phyloP scores from a whole-genome alignment of 176 grass and related monocot genomes.

The Dendrocalamus sinicus region DNA sequence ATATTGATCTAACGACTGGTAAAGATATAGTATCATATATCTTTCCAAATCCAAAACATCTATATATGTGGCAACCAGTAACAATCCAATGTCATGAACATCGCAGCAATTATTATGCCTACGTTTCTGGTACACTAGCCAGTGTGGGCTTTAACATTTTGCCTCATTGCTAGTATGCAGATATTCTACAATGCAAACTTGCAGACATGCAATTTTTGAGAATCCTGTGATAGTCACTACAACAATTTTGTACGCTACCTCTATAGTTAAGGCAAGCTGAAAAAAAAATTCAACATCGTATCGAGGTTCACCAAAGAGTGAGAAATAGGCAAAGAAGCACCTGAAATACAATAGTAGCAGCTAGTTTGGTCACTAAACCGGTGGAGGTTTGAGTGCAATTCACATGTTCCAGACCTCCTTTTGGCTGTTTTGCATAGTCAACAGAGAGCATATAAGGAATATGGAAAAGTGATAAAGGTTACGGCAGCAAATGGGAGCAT shows the following conservation, averaged over 20 bases:
- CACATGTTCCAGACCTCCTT: constrained; percentile 60
- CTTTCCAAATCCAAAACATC: not conserved
- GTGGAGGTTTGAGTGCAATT: constrained; percentile 66
- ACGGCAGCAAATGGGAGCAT: constrained; percentile 22
- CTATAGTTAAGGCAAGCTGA: not conserved
- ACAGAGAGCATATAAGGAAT: not conserved
- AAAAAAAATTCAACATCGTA: not conserved
- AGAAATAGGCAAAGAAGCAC: constrained; percentile 44
- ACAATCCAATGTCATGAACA: not conserved
- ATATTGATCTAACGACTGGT: not conserved
- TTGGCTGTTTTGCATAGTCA: constrained; percentile 52
- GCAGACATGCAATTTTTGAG: not conserved
- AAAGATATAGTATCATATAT: not conserved
- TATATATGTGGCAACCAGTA: not conserved
- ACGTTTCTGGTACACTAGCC: not conserved
- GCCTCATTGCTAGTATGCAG: not conserved
- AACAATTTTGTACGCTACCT: constrained; percentile 13
- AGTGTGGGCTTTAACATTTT: not conserved
- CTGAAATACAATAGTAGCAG: constrained; percentile 70
- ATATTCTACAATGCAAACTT: not conserved
- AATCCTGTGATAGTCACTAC: not conserved
- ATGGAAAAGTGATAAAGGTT: constrained; percentile 13
- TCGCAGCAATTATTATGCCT: not conserved
- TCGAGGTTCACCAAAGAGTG: not conserved
- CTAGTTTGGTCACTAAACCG: constrained; percentile 63